Evolutionary conservation across 352 stramenopile species (phyloP).

Genomic region (Thalassiosira livingstoniorum): DNA sequence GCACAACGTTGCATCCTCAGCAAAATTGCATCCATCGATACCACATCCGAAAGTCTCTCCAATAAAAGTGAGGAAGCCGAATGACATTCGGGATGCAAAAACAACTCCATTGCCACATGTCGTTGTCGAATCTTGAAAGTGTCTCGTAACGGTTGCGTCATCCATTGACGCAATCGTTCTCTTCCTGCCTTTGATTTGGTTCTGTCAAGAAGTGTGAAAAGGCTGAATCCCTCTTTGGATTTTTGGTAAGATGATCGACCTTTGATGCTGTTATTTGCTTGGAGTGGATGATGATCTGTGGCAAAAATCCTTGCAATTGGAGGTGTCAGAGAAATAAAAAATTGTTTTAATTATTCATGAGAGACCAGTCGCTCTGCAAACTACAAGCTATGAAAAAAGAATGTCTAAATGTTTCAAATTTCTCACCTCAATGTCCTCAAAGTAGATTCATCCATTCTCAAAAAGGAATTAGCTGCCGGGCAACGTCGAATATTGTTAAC

Average conservation of each 20-base stretch:
- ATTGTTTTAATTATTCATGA: too few relatives aligned
- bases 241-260: constrained; percentile 29
- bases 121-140: constrained; percentile 62
- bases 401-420: too few relatives aligned
- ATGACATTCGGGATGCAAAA: constrained; percentile 65
- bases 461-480: constrained; percentile 60
- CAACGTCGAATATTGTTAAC: constrained; percentile 71
- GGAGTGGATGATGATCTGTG: constrained; percentile 80
- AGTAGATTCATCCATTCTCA: constrained; percentile 71
- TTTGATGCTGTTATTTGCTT: constrained; percentile 45
- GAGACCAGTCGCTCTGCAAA: too few relatives aligned
- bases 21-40: constrained; percentile 77
- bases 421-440: constrained; percentile 68
- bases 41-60: constrained; percentile 63
- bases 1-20: constrained; percentile 79
- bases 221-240: constrained; percentile 83
- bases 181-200: constrained; percentile 76
- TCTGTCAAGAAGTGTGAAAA: constrained; percentile 84
- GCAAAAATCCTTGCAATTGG: constrained; percentile 86
- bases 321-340: too few relatives aligned
- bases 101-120: constrained; percentile 78
- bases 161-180: constrained; percentile 78
- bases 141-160: constrained; percentile 77
- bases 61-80: constrained; percentile 50
- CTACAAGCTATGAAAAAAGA: too few relatives aligned